A percentile compares a stretch with the other conserved stretches of the same genome.
These are phyloP conservation scores for Salmacisia buchloeana DNA, from an alignment of 1,284 basidiomycete genomes.

Conservation along the genomic window DNA sequence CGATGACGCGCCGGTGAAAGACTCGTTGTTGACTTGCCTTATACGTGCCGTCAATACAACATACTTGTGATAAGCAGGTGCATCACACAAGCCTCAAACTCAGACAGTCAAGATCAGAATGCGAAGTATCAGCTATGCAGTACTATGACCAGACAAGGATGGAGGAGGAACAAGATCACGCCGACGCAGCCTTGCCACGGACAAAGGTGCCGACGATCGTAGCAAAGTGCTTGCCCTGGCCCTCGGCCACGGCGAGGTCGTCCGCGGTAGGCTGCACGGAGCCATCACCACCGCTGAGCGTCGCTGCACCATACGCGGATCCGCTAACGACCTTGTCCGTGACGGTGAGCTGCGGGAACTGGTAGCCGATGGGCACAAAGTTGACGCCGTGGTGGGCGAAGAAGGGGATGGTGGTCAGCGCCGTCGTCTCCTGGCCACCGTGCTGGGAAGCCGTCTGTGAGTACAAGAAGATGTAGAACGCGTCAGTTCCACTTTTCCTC, in stretches of 20 bases:
- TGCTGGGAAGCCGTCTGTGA: conserved; percentile 59
- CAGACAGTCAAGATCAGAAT: no score
- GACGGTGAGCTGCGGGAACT: conserved; percentile 19
- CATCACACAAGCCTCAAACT: no score
- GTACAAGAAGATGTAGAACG: no score
- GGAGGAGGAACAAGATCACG: no score
- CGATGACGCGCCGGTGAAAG: no score
- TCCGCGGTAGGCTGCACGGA: conserved; percentile 22
- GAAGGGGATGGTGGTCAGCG: conserved; percentile 37
- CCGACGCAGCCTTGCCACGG: conserved; percentile 16
- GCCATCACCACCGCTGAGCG: conserved; percentile 33
- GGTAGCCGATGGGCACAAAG: conserved; percentile 30
- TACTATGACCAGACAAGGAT: no score
- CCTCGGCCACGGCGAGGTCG: conserved; percentile 26
- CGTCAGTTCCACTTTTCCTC: no score
- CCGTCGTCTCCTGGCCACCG: conserved; percentile 37
- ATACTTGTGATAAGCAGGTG: no score
- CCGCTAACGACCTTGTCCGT: conserved; percentile 24
- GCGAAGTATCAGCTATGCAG: no score
- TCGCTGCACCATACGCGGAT: conserved; percentile 32
- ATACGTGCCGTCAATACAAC: no score
- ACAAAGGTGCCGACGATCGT: conserved; percentile 30
- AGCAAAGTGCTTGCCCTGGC: conserved; percentile 31
- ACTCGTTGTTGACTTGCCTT: no score
- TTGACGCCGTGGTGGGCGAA: conserved; percentile 38